Evolutionary conservation across 495 filamentous ascomycete genomes (phyloP), one percentile per base, ranked within the genome.

Genomic region (Corynascus novoguineensis): DNA sequence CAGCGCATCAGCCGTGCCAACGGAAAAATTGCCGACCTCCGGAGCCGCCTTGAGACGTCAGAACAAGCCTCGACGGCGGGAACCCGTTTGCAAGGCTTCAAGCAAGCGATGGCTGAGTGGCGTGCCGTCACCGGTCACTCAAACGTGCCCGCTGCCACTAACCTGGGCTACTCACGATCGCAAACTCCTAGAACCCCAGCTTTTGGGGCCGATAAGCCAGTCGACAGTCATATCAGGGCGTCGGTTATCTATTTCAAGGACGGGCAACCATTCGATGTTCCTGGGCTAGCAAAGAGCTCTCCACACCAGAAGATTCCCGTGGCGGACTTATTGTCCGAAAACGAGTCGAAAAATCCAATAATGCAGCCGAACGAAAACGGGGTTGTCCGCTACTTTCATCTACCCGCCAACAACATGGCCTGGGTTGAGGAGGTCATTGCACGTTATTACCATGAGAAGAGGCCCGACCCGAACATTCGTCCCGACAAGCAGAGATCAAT

Each of bases 351-450:
- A 14, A 70, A 69, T 44, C 65, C 63, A 24, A 52, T 71, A 8
- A 61, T 69, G 62, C 64, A 65, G 22, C 31, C 55, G 24, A 50
- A 47, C 54, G 61, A 61, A 4, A 45, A 58, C 25, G 53, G 53
- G 27, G 38, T 64, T 17, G 47, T 72, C 17, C 58, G 68, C 3
- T 72, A 72, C 48, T 67, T 73, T 32, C 70, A 73, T 42, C 59
- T 73, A 19, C 70, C 70, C 10, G 64, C 65, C 19, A 73, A 73
- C 54, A 71, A 73, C 51, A 73, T 73, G 70, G 41, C 34, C 3
- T 70, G 64, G 64, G 57, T 70, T 3, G 67, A 71, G 38, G 61
- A 64, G 45, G 55, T 60, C 24, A 54, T 68, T 28, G 62, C 68
- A 19, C 48, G 62, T 12, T 71, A 72, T 50, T 71, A 71, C 32